A percentile compares a stretch with the other conserved stretches of the same genome.
Evolutionary conservation across 164 flowering plant species (phyloP).

Genomic region (Malania oleifera): DNA sequence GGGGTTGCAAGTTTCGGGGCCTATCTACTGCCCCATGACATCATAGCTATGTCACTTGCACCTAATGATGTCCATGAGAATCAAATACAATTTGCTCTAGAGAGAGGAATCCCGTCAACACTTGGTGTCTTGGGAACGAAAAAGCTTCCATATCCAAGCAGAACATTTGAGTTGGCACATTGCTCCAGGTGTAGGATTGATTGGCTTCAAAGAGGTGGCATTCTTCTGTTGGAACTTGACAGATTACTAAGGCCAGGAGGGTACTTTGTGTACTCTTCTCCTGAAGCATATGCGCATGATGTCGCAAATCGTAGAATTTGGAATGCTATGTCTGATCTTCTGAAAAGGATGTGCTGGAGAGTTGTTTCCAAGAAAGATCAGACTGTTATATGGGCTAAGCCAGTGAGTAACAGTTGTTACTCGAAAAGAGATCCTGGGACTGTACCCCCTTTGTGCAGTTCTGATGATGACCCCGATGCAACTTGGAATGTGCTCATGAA

Average conservation of each 20-base stretch:
- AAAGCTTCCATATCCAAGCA: slow-evolving; percentile 78
- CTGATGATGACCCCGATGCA: slow-evolving; percentile 70
- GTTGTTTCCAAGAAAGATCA: slow-evolving; percentile 65
- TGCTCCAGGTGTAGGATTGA: slow-evolving; percentile 82
- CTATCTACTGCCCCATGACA: slow-evolving; percentile 53
- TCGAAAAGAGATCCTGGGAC: slow-evolving; percentile 51
- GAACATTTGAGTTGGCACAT: slow-evolving; percentile 75
- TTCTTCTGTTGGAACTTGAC: slow-evolving; percentile 66
- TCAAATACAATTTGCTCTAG: slow-evolving; percentile 77
- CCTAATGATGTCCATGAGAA: slow-evolving; percentile 82
- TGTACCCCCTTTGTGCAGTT: slow-evolving; percentile 54
- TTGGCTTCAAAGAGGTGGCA: slow-evolving; percentile 83
- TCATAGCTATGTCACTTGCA: slow-evolving; percentile 73
- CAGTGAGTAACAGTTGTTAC: slow-evolving; percentile 65
- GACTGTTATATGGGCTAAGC: slow-evolving; percentile 80
- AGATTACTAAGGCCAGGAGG: slow-evolving; percentile 79
- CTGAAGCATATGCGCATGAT: slow-evolving; percentile 81
- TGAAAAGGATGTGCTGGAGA: slow-evolving; percentile 81
- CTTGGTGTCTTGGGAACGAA: slow-evolving; percentile 73
- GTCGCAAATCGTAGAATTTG: slow-evolving; percentile 55
- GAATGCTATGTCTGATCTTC: slow-evolving; percentile 58
- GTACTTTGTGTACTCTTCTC: slow-evolving; percentile 79
- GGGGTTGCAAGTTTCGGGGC: slow-evolving; percentile 92
- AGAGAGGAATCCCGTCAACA: slow-evolving; percentile 72
- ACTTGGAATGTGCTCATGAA: slow-evolving; percentile 75